phyloP scores from a whole-genome alignment of 2,329 filamentous ascomycete species.

The Penicillium sp. region DNA sequence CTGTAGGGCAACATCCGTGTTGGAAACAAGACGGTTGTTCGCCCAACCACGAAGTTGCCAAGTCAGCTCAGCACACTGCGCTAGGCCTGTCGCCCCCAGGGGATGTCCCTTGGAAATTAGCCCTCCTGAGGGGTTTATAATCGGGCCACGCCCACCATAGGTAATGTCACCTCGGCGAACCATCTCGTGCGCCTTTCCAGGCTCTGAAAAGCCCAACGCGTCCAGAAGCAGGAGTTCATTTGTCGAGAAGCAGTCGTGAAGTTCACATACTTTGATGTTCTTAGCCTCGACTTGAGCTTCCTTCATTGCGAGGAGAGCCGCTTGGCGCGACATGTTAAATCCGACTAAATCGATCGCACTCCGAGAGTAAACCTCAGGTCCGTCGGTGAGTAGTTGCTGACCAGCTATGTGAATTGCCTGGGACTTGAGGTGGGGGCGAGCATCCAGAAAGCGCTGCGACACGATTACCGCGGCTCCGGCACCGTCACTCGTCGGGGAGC shows the following conservation, averaged over 20 bases:
- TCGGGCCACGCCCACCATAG: slow-evolving; percentile 69
- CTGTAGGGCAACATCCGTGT: slow-evolving; percentile 74
- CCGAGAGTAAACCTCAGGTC: slow-evolving; percentile 72
- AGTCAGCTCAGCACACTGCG: slow-evolving; percentile 92
- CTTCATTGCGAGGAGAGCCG: slow-evolving; percentile 65
- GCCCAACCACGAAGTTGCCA: slow-evolving; percentile 97
- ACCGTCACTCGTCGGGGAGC: slow-evolving; percentile 93
- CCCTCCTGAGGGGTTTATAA: slow-evolving; percentile 90
- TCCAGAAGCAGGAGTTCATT: slow-evolving; percentile 92
- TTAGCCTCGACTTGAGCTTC: slow-evolving; percentile 64
- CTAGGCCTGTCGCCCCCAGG: slow-evolving; percentile 85
- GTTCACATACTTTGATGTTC: slow-evolving; percentile 80
- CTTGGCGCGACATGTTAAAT: slow-evolving; percentile 76
- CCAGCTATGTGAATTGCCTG: slow-evolving; percentile 86
- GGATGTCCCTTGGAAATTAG: slow-evolving; percentile 95
- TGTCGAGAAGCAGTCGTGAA: slow-evolving; percentile 94
- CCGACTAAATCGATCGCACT: slow-evolving; percentile 86
- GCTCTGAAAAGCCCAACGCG: slow-evolving; percentile 73
- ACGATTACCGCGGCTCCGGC: slow-evolving; percentile 85
- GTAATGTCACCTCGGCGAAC: slow-evolving; percentile 85
- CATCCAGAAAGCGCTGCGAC: slow-evolving; percentile 82
- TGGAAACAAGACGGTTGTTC: slow-evolving; percentile 75
- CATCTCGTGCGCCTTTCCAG: slow-evolving; percentile 89
- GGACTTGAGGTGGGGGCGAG: slow-evolving; percentile 75
- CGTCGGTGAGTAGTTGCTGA: slow-evolving; percentile 83